These are phyloP conservation scores for Diaporthe vexans DNA, from an alignment of 2,329 filamentous ascomycete genomes.

Conservation along the genomic window DNA sequence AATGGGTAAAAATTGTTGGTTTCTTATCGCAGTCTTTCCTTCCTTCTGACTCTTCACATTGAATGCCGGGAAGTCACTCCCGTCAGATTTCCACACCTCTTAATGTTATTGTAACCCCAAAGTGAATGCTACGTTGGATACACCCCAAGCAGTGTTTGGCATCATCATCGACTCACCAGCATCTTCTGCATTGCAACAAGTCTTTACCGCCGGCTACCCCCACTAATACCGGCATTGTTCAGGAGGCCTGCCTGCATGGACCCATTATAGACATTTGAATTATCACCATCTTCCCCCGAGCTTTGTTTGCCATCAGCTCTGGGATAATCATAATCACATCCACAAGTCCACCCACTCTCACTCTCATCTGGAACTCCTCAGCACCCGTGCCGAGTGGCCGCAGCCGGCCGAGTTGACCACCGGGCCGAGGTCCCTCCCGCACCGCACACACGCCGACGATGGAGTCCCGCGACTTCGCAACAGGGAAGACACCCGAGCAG, in stretches of 20 bases:
- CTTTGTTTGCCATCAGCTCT: not conserved
- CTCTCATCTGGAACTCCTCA: not conserved
- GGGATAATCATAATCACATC: not conserved
- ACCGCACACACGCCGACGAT: not conserved
- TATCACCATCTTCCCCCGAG: not conserved
- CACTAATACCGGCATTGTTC: not conserved
- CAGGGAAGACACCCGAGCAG: not conserved
- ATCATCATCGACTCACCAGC: conserved; percentile 1
- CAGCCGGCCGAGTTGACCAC: not conserved
- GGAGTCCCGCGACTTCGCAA: conserved; percentile 21
- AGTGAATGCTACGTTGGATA: not conserved
- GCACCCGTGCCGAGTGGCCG: not conserved
- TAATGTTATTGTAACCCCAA: not conserved
- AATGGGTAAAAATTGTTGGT: not conserved
- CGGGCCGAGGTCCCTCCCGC: not conserved
- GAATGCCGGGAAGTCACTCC: not conserved
- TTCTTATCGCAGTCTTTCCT: not conserved
- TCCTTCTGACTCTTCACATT: not conserved
- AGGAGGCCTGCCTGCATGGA: not conserved
- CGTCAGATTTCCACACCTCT: not conserved
- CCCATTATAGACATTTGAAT: not conserved
- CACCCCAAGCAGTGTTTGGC: not conserved
- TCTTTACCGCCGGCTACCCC: not conserved
- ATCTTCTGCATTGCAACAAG: not conserved
- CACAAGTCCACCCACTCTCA: not conserved